Base-by-base conservation (phyloP, 768 basidiomycete species). In the Flagelloscypha sp. region DNA sequence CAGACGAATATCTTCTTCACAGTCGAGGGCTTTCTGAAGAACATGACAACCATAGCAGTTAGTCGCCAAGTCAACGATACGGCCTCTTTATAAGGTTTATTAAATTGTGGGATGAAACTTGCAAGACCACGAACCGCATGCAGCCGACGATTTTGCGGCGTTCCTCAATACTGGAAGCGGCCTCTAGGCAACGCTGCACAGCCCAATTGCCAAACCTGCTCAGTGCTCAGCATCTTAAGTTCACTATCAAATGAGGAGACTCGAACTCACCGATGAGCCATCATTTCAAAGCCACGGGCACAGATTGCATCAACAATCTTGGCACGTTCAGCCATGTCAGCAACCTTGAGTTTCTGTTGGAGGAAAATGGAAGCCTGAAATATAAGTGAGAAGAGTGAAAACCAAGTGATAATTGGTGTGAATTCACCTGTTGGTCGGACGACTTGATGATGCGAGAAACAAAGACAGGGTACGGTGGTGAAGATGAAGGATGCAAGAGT, bases 31-130 rank as follows among this genome's bases (percentile, higher is more conserved):
- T 55, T 90, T 89, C 52, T 90, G 86, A 2, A 90, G 67, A 24
- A 89, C 86, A 48, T 90, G 86, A 30, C 86, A 89, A 4, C 86
- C 87, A 46, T 89, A 89, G 49, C 86, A 89, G 43, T 89, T 89
- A 9, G 80, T 87, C 0, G 87, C 84, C 23, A 90, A 73, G 19
- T 90, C 86, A 9, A 89, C 87, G 35, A 90, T 75, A 17, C 82
- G 78, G 5, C 85, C 82, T 34, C 86, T 88, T 40, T 12, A 27
- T 17, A 15, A 25, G 21, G 20, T 24, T 41, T 16, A 45, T 40
- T 29, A 18, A 36, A 33, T 28, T 30, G 35, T 39, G 13, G n/a
- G 18, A 8, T 28, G 34, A 19, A 18, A 24, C 18, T 35, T 4
- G 17, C 30, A 36, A 7, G 22, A 13, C 20, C 7, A 50, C 64